Conservation (phyloP, 495 filamentous ascomycete genomes). For the Aspergillus incahuasiensis region DNA sequence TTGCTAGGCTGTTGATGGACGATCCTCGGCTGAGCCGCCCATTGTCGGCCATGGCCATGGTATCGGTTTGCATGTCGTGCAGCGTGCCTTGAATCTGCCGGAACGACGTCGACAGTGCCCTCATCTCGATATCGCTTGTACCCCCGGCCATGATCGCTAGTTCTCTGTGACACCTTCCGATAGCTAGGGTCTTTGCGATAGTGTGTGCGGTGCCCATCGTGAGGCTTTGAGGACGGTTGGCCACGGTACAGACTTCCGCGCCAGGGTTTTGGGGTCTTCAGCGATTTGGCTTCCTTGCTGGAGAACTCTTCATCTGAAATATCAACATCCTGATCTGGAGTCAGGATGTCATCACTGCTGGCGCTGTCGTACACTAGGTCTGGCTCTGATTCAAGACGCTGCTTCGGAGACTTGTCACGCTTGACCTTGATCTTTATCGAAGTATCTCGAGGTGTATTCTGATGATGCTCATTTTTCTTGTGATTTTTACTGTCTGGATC, state of each 20-base stretch:
- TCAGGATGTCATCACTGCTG: constrained; percentile 14
- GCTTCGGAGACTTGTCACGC: not conserved
- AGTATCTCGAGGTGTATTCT: not conserved
- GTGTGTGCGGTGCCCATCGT: constrained; percentile 15
- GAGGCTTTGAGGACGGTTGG: constrained; percentile 11
- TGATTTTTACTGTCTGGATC: constrained; percentile 1
- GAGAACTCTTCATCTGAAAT: constrained; percentile 14
- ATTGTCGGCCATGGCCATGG: constrained; percentile 2
- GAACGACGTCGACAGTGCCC: constrained; percentile 15
- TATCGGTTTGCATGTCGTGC: not conserved
- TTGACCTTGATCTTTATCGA: not conserved
- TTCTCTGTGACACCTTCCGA: constrained; percentile 12
- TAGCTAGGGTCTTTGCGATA: constrained; percentile 11
- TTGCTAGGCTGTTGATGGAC: constrained; percentile 14
- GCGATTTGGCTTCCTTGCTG: constrained; percentile 2
- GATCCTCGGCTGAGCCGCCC: constrained; percentile 18
- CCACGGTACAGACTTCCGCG: constrained; percentile 19
- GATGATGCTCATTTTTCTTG: not conserved
- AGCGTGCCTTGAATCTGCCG: constrained; percentile 10
- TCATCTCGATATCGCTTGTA: constrained; percentile 4
- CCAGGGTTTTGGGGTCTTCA: constrained; percentile 5
- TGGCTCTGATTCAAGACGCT: constrained; percentile 5
- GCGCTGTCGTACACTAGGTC: constrained; percentile 11
- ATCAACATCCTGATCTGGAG: not conserved
- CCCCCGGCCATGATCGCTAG: not conserved